phyloP scores from a whole-genome alignment of 345 rosid species.

The Salix dunnii region DNA sequence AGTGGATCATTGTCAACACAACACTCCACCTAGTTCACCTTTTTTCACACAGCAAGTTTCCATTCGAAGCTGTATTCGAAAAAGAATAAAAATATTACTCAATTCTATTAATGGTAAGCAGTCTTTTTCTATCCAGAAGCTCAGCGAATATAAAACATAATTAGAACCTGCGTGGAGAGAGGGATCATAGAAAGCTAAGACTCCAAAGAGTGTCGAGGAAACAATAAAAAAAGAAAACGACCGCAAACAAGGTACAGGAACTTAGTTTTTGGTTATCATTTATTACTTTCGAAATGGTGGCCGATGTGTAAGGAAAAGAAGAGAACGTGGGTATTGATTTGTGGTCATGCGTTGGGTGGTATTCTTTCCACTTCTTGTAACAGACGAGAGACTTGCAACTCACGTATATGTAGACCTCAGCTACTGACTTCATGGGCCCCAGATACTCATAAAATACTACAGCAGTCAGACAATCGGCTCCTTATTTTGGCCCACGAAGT shows the following conservation, averaged over 20 bases:
- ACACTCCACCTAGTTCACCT: conserved; percentile 33
- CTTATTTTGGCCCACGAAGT: background rate
- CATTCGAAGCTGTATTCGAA: background rate
- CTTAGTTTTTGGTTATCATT: background rate
- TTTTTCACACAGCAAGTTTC: conserved; percentile 3
- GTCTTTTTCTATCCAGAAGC: conserved; percentile 17
- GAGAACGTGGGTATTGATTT: background rate
- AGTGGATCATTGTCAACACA: conserved; percentile 26
- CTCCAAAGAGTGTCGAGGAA: background rate
- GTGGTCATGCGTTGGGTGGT: too few relatives aligned
- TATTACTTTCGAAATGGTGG: background rate
- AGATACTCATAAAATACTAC: background rate
- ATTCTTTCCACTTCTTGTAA: background rate
- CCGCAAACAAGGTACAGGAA: background rate
- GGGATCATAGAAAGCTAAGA: background rate
- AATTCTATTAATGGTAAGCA: conserved; percentile 8
- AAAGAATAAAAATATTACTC: background rate
- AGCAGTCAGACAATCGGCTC: background rate
- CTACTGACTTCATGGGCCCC: background rate
- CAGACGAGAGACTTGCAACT: background rate
- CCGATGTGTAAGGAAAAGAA: background rate
- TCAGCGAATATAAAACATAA: background rate
- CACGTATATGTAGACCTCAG: background rate
- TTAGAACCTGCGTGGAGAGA: background rate
- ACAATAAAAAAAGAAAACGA: background rate